Evolutionary conservation across 169 alveolate genomes (phyloP), one percentile per base, ranked within the genome.

Genomic region (Plasmodium gonderi): DNA sequence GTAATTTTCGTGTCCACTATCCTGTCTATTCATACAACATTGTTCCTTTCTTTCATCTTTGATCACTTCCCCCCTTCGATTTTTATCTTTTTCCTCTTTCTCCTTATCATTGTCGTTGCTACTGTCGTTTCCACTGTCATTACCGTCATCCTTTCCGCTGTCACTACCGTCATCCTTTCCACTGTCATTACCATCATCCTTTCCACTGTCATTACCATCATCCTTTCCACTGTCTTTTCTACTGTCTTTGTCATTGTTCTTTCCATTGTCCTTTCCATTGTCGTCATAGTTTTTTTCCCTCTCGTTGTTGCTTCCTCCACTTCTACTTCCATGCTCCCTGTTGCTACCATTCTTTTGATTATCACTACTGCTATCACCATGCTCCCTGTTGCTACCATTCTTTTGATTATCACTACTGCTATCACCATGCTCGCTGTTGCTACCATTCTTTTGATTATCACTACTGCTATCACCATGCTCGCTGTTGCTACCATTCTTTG

Each of bases 1-100:
- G 45, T 85, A 85, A 74, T 75, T 85, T 85, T 75, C 89, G 51
- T 85, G 92, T 5, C 68, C 92, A 14, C 68, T 75, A 7, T 49
- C 38, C 12, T 36, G 74, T 26, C 23, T 87, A 75, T 1, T 87
- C n/a, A 17, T 11, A 33, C 31, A 20, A 20, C 31, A 20, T 12
- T 74, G 4, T 17, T 33, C 60, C 38, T 31, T 20, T 20, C 33
- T 14, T 7, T 54, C 45, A 8, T 29, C 75, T 26, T 44, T 23
- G 4, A n/a, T 42, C 38, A 3, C 38, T 7, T 29, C 36, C 51
- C 31, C 26, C 38, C 20, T 20, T 45, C 54, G 20, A 20, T 12
- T 79, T 17, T 51, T 51, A 14, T 38, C 67, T 51, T 45, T 64
- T 51, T 49, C 12, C 51, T 69, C 64, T 29, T 68, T 69, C 72